A percentile compares a stretch with the other conserved stretches of the same genome.
Conservation (phyloP, 495 filamentous ascomycete genomes). For the Penicillium lividum region DNA sequence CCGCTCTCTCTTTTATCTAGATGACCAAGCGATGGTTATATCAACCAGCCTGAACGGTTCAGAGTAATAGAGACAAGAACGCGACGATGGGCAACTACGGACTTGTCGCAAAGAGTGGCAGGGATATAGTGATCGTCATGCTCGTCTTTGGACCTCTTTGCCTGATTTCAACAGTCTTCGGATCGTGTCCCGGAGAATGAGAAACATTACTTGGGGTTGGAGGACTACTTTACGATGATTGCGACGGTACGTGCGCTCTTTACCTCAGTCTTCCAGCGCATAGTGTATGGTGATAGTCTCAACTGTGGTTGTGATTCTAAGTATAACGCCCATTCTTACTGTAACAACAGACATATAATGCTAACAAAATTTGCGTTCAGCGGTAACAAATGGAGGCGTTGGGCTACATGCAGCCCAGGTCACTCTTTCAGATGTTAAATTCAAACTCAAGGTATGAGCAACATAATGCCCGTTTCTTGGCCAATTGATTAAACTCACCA, state of each 20-base stretch:
- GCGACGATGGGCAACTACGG: slow-evolving; percentile 8
- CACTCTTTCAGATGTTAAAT: slow-evolving; percentile 3
- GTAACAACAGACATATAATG: too few relatives aligned
- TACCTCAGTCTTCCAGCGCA: neutral
- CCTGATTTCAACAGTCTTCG: slow-evolving; percentile 6
- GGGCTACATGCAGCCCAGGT: slow-evolving; percentile 3
- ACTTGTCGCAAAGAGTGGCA: slow-evolving; percentile 6
- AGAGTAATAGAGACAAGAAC: too few relatives aligned
- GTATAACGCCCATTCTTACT: slow-evolving; percentile 1
- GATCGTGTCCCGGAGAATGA: slow-evolving; percentile 10
- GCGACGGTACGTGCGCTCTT: neutral
- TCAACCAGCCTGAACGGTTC: too few relatives aligned
- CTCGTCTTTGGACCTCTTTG: neutral
- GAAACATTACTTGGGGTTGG: slow-evolving; percentile 5
- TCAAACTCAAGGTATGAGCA: slow-evolving; percentile 8
- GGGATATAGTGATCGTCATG: slow-evolving; percentile 11
- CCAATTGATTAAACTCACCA: neutral
- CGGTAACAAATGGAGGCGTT: slow-evolving; percentile 13
- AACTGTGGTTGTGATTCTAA: slow-evolving; percentile 11
- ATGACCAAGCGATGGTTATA: too few relatives aligned
- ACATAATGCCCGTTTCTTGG: too few relatives aligned
- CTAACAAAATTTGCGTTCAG: neutral
- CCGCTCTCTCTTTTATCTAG: too few relatives aligned
- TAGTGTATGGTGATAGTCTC: slow-evolving; percentile 8
- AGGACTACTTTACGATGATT: slow-evolving; percentile 7